Base-by-base conservation (phyloP, 768 basidiomycete genomes). In the Asterophora parasitica region DNA sequence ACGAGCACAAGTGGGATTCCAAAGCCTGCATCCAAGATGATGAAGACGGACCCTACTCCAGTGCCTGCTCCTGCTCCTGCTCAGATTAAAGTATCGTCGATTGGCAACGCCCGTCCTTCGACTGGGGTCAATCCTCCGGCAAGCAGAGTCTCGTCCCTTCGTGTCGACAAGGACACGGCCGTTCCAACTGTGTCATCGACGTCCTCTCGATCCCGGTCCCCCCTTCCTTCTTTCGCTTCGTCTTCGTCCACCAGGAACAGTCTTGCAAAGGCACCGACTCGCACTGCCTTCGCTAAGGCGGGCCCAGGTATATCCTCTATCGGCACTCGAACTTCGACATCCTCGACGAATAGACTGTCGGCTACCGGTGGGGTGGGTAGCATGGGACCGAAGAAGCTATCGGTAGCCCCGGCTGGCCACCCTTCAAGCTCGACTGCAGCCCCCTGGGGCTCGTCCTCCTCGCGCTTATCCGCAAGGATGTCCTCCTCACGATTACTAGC, bases 401-500 rank as follows among this genome's bases (percentile, higher is more conserved):
- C 47, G 26, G 51, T 51, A 13, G 53, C 51, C 3, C 33, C 55
- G 12, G 33, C 38, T 5, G 41, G 46, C 15, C 44, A 33, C n/a
- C 7, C 53, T 7, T 44, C 38, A 4, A 37, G 30, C 23, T 9
- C 42, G 5, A 11, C 42, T 20, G 36, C 34, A 15, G 37, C 23
- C 27, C 44, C 56, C 7, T 50, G 54, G 27, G 43, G 55, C 20
- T 58, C 60, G 13, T 41, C 57, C 11, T 51, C 51, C 12, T 62
- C 64, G 4, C 56, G 43, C 45, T 48, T 23, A 57, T 56, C 66
- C 0, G 65, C 58, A 2, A 46, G 43, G 27, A n/a, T 31, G 0
- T 46, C 43, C 9, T 59, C 65, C 2, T 75, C 73, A 2, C 75
- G 82, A 31, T 68, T 89, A 10, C 66, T 85, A 42, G 85, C 86